Evolutionary conservation across 2,329 filamentous ascomycete species (phyloP).

Genomic region (Annulohypoxylon truncatum): DNA sequence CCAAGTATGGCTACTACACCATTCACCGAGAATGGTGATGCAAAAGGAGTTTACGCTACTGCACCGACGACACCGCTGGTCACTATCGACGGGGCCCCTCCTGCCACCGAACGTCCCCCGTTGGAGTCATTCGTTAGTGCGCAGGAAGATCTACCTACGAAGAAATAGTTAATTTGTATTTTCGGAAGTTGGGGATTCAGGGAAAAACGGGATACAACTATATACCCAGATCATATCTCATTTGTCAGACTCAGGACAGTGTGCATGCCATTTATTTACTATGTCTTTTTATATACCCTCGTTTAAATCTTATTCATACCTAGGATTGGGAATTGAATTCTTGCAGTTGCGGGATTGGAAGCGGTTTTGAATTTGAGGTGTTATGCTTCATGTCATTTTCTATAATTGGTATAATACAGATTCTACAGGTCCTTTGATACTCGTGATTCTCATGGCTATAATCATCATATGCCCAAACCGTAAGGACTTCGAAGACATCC

Average conservation of each 20-base stretch:
- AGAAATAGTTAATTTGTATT: conserved; percentile 38
- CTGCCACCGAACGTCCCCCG: conserved; percentile 39
- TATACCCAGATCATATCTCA: conserved; percentile 38
- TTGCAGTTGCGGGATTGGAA: neutral
- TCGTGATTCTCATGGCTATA: conserved; percentile 2
- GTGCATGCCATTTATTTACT: conserved; percentile 7
- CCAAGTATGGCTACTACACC: conserved; percentile 33
- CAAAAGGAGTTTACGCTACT: conserved; percentile 14
- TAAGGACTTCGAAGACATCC: neutral
- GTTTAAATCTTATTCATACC: conserved; percentile 17
- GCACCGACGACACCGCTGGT: conserved; percentile 21
- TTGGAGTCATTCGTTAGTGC: conserved; percentile 69
- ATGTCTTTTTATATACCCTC: conserved; percentile 31
- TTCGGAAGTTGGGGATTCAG: conserved; percentile 3
- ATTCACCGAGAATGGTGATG: conserved; percentile 8
- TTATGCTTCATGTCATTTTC: conserved; percentile 6
- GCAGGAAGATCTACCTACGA: conserved; percentile 55
- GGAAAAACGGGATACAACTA: conserved; percentile 6
- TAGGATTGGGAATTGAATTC: conserved; percentile 20
- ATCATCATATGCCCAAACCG: neutral
- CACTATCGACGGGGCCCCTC: conserved; percentile 13
- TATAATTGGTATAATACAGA: conserved; percentile 24
- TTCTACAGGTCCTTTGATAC: conserved; percentile 2
- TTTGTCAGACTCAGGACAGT: conserved; percentile 28
- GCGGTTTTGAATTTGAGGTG: neutral